phyloP scores from a whole-genome alignment of 306 rosid genomes.

The Pyrus bretschneideri region DNA sequence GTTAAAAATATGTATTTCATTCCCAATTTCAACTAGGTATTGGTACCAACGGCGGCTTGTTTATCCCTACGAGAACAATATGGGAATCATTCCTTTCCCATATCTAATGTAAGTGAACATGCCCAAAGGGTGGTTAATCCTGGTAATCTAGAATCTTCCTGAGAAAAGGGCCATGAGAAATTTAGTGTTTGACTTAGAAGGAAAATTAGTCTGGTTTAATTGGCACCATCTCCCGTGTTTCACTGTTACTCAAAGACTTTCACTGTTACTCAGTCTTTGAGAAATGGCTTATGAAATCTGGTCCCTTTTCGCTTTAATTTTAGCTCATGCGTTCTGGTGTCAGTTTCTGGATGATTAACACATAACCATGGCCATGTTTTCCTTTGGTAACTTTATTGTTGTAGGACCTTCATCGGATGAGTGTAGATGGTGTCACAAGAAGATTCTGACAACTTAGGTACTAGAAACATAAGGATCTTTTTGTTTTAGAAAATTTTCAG shows the following conservation, averaged over 20 bases:
- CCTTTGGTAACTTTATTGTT: neutral
- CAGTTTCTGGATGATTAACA: neutral
- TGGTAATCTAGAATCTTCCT: neutral
- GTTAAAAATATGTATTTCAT: neutral
- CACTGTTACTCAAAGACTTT: neutral
- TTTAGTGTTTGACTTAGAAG: neutral
- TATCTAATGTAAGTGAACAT: no score
- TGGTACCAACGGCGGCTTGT: neutral
- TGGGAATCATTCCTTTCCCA: neutral
- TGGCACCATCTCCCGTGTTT: neutral
- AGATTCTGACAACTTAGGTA: neutral
- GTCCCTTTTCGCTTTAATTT: neutral
- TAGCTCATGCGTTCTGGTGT: neutral
- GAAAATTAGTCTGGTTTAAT: neutral
- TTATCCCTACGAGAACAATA: neutral
- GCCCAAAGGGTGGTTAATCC: neutral
- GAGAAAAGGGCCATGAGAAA: neutral
- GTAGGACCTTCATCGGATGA: neutral
- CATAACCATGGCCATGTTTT: neutral
- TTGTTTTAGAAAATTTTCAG: neutral
- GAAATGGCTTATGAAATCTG: neutral
- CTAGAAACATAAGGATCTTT: neutral
- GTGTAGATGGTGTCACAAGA: neutral
- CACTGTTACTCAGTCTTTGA: neutral
- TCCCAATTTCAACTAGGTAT: neutral